Evolutionary conservation across 2,329 filamentous ascomycete species (phyloP).

Genomic region (Monascus ruber): DNA sequence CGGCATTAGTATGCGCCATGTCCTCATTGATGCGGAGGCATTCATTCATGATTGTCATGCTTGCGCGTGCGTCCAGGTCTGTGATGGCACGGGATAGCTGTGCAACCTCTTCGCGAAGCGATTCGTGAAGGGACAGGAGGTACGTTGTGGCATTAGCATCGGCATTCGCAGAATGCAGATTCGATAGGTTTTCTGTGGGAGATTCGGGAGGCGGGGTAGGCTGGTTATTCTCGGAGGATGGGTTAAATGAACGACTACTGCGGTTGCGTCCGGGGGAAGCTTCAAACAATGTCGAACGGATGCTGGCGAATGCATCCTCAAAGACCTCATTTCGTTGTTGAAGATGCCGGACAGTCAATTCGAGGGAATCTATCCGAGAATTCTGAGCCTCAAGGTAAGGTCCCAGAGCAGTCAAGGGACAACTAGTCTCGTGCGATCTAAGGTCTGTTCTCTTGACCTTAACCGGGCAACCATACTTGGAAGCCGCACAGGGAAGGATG

Average conservation of each 20-base stretch:
- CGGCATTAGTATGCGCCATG: conserved; percentile 49
- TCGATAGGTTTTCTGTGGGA: conserved; percentile 4
- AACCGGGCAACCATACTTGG: conserved; percentile 33
- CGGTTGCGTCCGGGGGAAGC: conserved; percentile 13
- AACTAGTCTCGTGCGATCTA: conserved; percentile 36
- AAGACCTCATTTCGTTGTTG: conserved; percentile 38
- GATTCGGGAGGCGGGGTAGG: not conserved
- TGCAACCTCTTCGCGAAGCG: conserved; percentile 47
- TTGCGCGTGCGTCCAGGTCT: conserved; percentile 49
- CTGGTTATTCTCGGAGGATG: not conserved
- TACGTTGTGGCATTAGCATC: conserved; percentile 40
- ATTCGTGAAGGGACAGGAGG: conserved; percentile 50
- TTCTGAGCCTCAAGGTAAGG: conserved; percentile 36
- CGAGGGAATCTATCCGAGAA: conserved; percentile 31
- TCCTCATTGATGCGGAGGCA: conserved; percentile 51
- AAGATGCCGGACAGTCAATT: conserved; percentile 32
- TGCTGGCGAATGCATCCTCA: conserved; percentile 33
- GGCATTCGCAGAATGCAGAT: conserved; percentile 8
- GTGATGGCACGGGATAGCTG: conserved; percentile 44
- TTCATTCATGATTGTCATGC: conserved; percentile 53
- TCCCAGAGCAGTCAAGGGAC: conserved; percentile 38
- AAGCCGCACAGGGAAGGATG: conserved; percentile 25
- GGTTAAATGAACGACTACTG: conserved; percentile 6
- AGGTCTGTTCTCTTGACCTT: conserved; percentile 26
- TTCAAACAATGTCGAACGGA: conserved; percentile 27